phyloP scores from a whole-genome alignment of 129 eudicot species.

The Chrysanthemum makinoi region DNA sequence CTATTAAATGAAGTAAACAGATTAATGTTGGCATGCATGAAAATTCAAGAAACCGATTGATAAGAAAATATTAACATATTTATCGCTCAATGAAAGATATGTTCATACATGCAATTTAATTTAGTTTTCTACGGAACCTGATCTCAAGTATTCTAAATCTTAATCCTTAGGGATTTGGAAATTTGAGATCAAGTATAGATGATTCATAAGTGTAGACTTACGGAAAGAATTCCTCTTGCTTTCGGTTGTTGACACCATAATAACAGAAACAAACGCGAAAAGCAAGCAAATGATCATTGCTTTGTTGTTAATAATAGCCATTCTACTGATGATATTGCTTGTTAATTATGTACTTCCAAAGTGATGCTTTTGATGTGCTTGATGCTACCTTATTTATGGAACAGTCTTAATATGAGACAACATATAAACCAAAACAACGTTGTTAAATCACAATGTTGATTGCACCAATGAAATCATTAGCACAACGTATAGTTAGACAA shows the following conservation, averaged over 20 bases:
- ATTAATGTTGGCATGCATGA: no score
- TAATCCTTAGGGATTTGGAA: background rate
- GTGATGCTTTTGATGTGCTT: no score
- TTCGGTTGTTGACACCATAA: slow-evolving; percentile 13
- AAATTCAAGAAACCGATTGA: no score
- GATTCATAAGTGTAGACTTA: background rate
- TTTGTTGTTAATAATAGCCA: slow-evolving; percentile 14
- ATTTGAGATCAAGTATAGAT: background rate
- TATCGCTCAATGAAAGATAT: no score
- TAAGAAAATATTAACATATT: no score
- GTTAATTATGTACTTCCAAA: no score
- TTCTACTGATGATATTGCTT: background rate
- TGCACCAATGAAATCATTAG: slow-evolving; percentile 16
- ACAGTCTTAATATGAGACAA: background rate
- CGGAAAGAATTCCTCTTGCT: background rate
- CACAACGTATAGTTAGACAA: background rate
- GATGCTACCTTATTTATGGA: no score
- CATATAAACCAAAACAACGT: slow-evolving; percentile 15
- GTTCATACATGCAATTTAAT: no score
- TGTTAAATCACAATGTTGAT: slow-evolving; percentile 5
- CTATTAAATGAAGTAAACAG: no score
- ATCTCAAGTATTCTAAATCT: no score
- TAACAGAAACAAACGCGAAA: slow-evolving; percentile 12
- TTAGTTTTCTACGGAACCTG: no score
- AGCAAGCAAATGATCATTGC: background rate